phyloP scores from a whole-genome alignment of 352 stramenopile species.

The Pythium plurisporium region DNA sequence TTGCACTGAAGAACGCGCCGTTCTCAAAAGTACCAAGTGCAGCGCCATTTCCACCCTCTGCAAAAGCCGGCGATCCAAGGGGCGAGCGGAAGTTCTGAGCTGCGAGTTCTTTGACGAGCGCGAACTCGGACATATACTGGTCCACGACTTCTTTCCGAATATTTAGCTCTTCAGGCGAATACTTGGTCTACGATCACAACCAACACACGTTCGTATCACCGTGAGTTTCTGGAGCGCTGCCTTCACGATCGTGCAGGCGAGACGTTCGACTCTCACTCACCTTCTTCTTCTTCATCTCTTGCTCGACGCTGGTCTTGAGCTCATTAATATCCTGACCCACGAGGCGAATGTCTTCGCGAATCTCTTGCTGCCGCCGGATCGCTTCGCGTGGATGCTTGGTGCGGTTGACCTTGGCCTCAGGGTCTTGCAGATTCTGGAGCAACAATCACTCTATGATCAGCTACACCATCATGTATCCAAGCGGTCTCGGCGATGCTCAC shows the following conservation, averaged over 20 bases:
- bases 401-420: slow-evolving; percentile 53
- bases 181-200: no score
- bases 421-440: slow-evolving; percentile 66
- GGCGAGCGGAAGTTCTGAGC: slow-evolving; percentile 53
- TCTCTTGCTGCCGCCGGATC: slow-evolving; percentile 74
- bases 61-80: slow-evolving; percentile 34
- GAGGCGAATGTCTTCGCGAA: slow-evolving; percentile 74
- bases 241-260: no score
- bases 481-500: slow-evolving; percentile 25
- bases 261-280: no score
- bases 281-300: slow-evolving; percentile 83
- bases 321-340: slow-evolving; percentile 71
- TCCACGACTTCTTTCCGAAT: slow-evolving; percentile 78
- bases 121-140: slow-evolving; percentile 76
- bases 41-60: slow-evolving; percentile 32
- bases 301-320: slow-evolving; percentile 62
- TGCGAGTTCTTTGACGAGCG: slow-evolving; percentile 73
- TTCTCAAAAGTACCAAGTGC: slow-evolving; percentile 61
- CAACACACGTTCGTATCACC: no score
- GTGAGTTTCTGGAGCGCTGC: no score
- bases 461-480: neutral
- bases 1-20: slow-evolving; percentile 47
- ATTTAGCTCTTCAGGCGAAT: slow-evolving; percentile 61
- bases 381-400: slow-evolving; percentile 75
- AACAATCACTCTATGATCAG: neutral